Evolutionary conservation across 2,329 filamentous ascomycete species (phyloP).

Genomic region (Aspergillus pseudoterreus): DNA sequence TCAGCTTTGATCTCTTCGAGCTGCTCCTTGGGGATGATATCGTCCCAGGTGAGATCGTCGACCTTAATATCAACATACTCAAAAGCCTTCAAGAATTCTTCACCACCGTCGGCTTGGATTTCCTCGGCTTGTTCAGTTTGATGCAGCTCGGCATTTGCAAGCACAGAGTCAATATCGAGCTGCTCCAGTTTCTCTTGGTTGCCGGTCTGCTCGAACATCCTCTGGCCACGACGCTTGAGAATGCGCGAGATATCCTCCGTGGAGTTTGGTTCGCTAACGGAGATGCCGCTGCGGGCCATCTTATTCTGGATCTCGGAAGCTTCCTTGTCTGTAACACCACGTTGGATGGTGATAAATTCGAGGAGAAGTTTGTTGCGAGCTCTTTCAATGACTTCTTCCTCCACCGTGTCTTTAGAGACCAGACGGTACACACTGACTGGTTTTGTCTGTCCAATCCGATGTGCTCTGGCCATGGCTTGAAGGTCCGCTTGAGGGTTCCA

Average conservation of each 20-base stretch:
- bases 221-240: constrained; percentile 95
- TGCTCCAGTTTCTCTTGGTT: constrained; percentile 97
- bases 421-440: constrained; percentile 95
- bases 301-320: constrained; percentile 79
- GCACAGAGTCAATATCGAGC: constrained; percentile 93
- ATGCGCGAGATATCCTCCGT: constrained; percentile 95
- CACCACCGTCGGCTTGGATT: constrained; percentile 91
- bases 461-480: constrained; percentile 96
- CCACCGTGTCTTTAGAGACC: constrained; percentile 96
- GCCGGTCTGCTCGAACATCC: constrained; percentile 96
- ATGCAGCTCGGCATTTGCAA: constrained; percentile 95
- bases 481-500: constrained; percentile 99
- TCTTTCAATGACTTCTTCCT: constrained; percentile 94
- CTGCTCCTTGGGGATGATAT: constrained; percentile 94
- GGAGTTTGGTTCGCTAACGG: constrained; percentile 73
- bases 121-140: constrained; percentile 94
- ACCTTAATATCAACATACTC: constrained; percentile 98
- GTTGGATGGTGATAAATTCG: constrained; percentile 95
- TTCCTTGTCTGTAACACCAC: constrained; percentile 92
- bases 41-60: constrained; percentile 88
- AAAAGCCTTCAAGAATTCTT: constrained; percentile 85
- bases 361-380: constrained; percentile 96
- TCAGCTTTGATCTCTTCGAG: constrained; percentile 85
- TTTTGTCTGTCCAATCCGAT: constrained; percentile 94
- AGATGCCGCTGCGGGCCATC: constrained; percentile 60